Base-by-base conservation (phyloP, 306 rosid genomes). In the Begonia peltatifolia region DNA sequence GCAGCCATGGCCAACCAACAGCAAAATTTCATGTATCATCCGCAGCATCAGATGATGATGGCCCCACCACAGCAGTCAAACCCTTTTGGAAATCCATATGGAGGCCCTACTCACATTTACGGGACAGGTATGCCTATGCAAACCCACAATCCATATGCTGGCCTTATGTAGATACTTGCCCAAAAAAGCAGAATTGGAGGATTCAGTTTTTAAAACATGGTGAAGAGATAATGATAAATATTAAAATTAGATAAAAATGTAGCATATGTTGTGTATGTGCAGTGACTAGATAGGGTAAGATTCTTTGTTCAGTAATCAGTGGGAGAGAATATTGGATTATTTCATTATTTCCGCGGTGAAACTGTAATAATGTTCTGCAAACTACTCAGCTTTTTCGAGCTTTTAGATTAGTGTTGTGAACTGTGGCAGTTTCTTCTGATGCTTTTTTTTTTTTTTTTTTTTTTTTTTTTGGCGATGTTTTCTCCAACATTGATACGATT, bases 51-150 rank as follows among this genome's bases (percentile, higher is more conserved):
- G 57, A 73, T 76, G 90, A 74, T 81, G 97, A 82, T 76, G 96
- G 74, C 71, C 3, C 87, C 78, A 41, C 94, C 70, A 52, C 97
- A 61, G 62, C 90, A 50, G 12, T 52, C 16, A 22, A 86, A 92
- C 65, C 99, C 96, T 74, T 92, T 83, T 2, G 99, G 87, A 66
- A 87, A 76, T 76, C 64, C 93, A 48, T 78, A 81, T 41, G 95
- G 84, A 55, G 81, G 92, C 41, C 22, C 81, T 1, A 73, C 62
- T 50, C 81, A 80, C 63, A 84, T 89, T 18, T 83, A 85, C 22
- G 82, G 84, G 63, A 51, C 96, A 52, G 88, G 94, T 71, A 68
- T 79, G 87, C 99, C 94, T n/a, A 88, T 86, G 64, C 94, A 77
- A 66, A 60, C 99, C 41, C 66, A 78, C 74, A 92, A 92, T 76